Conservation (phyloP, 176 grass and related monocot genomes). For the Oryza punctata region DNA sequence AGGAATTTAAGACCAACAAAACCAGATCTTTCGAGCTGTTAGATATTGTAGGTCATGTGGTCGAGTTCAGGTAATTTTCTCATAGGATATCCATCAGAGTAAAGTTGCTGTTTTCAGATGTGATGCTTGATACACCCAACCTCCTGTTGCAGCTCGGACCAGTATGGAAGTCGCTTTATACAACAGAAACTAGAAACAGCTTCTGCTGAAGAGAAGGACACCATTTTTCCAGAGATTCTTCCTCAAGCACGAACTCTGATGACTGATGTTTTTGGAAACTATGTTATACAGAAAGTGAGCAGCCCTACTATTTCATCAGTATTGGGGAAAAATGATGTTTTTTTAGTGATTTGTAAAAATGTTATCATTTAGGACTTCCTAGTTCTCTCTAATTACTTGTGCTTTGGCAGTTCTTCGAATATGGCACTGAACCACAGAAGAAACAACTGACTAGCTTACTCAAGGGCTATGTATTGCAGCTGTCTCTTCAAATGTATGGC, state of each 20-base stretch:
- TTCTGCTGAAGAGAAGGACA: slow-evolving; percentile 86
- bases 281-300: slow-evolving; percentile 95
- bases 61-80: slow-evolving; percentile 89
- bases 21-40: slow-evolving; percentile 81
- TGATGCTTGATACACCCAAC: slow-evolving; percentile 25
- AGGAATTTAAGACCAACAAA: slow-evolving; percentile 99
- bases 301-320: slow-evolving; percentile 34
- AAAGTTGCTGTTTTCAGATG: slow-evolving; percentile 14
- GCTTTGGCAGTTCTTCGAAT: slow-evolving; percentile 89
- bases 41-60: slow-evolving; percentile 84
- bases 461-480: slow-evolving; percentile 69
- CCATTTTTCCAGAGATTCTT: slow-evolving; percentile 94
- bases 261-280: slow-evolving; percentile 99
- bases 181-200: slow-evolving; percentile 96
- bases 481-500: slow-evolving; percentile 99
- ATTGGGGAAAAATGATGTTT: neutral
- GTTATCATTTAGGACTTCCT: neutral
- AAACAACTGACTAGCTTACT: slow-evolving; percentile 77
- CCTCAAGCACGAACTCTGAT: slow-evolving; percentile 82
- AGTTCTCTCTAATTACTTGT: slow-evolving; percentile 31
- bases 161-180: slow-evolving; percentile 98
- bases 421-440: slow-evolving; percentile 80
- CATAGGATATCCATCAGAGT: neutral
- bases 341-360: neutral
- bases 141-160: slow-evolving; percentile 68